These are phyloP conservation scores for Pichia rugopelliculosa DNA, from an alignment of 805 yeast species.

Conservation along the genomic window DNA sequence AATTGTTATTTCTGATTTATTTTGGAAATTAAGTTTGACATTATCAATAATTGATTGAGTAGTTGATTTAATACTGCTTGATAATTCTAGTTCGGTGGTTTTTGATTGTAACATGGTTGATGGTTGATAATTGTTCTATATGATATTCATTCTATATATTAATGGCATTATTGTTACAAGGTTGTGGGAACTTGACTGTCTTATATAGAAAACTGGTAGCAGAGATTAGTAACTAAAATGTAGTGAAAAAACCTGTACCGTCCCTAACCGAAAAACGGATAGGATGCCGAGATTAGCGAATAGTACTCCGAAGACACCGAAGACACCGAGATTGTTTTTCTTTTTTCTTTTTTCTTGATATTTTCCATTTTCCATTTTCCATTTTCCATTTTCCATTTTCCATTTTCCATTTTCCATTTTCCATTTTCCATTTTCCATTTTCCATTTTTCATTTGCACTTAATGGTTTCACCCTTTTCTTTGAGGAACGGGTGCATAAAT, in stretches of 20 bases:
- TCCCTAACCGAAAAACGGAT: neutral
- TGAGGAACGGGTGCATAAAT: neutral
- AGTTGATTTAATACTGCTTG: neutral
- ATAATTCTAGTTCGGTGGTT: neutral
- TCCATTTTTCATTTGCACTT: too few species aligned
- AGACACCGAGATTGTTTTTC: too few species aligned
- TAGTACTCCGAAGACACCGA: neutral
- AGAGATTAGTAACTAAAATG: neutral
- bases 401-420: too few species aligned
- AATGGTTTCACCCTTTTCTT: neutral
- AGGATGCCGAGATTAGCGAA: neutral
- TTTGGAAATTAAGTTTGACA: neutral
- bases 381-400: too few species aligned
- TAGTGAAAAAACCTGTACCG: neutral
- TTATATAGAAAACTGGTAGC: neutral
- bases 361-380: too few species aligned
- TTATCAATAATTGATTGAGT: neutral
- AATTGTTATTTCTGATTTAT: conserved; percentile 12
- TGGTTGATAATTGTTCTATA: too few species aligned
- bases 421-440: too few species aligned
- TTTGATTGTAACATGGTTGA: neutral
- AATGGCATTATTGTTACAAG: neutral
- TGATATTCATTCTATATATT: too few species aligned
- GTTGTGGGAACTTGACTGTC: neutral
- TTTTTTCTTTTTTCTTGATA: too few species aligned